Base-by-base conservation (phyloP, 2,329 filamentous ascomycete species). In the Colletotrichum lindemuthianum region DNA sequence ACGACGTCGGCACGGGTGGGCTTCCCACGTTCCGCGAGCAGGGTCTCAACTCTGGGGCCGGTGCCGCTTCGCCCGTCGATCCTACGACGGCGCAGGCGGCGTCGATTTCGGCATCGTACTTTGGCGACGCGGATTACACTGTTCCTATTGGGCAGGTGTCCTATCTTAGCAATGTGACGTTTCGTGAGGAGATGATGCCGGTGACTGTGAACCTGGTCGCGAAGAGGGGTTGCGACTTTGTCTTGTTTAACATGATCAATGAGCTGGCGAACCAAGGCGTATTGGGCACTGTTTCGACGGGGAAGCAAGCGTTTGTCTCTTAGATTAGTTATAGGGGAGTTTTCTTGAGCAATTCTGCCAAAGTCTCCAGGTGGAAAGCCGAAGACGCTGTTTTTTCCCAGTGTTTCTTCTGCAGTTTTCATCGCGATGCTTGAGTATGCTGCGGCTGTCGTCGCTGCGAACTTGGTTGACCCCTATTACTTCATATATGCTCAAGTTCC, bases 81-180 rank as follows among this genome's bases (percentile, higher is more conserved):
- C 74, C 73, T 6, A 76, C 68, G 50, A 72, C 78, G 12, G 15
- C 40, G 33, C 13, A 34, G 8, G 49, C 50, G 9, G 55, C 40
- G 2, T 54, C 60, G 15, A 75, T 43, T 73, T 74, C 66, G 7
- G 47, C 67, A 8, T 60, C 57, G 6, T 63, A 50, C 44, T 55
- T 67, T 36, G 77, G 76, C 9, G 76, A 76, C 50, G 77, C 77
- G 2, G 76, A 80, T 59, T 77, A 77, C 54, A 79, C 75, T 1
- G 70, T 82, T 13, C 79, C 79, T 11, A 77, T 82, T 53, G 79
- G 79, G 1, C 77, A 82, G 68, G 75, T 81, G 5, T 61, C 72
- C 10, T 80, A 80, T 61, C 61, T 58, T 16, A 78, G 76, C 63
- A 75, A 77, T 59, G 71, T 80, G 7, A 79, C 77, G 1, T 76